Evolutionary conservation across 2,329 filamentous ascomycete genomes (phyloP).

Genomic region (Chalaropsis thielavioides): DNA sequence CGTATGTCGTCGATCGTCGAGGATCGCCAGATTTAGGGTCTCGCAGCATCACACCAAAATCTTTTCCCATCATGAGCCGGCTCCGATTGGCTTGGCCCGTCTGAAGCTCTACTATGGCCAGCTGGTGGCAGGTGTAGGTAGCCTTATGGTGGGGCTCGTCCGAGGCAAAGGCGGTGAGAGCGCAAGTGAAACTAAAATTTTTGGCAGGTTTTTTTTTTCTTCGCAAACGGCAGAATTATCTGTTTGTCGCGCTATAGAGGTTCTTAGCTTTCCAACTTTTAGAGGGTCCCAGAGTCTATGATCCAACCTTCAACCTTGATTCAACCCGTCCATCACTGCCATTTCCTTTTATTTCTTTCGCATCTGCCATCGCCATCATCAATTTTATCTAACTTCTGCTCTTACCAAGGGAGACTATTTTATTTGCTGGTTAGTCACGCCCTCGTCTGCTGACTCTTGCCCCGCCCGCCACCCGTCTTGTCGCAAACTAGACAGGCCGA

Average conservation of each 20-base stretch:
- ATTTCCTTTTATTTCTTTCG: background rate
- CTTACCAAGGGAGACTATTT: background rate
- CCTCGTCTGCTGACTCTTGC: constrained; percentile 11
- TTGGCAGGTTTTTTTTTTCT: constrained; percentile 15
- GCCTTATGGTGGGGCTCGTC: constrained; percentile 9
- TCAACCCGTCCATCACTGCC: background rate
- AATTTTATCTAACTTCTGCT: background rate
- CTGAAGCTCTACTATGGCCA: background rate
- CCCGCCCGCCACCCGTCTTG: constrained; percentile 13
- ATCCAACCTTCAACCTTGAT: background rate
- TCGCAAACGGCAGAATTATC: constrained; percentile 16
- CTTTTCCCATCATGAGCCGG: constrained; percentile 4
- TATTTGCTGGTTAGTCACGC: background rate
- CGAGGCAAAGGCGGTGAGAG: constrained; percentile 14
- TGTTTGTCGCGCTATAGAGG: constrained; percentile 12
- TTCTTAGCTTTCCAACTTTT: constrained; percentile 7
- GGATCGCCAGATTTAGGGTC: constrained; percentile 11
- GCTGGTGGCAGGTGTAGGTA: background rate
- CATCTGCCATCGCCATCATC: background rate
- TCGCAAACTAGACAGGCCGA: constrained; percentile 12
- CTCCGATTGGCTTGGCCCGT: background rate
- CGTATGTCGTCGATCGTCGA: constrained; percentile 9
- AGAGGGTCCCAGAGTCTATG: background rate
- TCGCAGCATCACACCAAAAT: constrained; percentile 10
- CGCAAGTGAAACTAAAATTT: constrained; percentile 18